A percentile compares a stretch with the other conserved stretches of the same genome.
Evolutionary conservation across 495 filamentous ascomycete genomes (phyloP).

Genomic region (Penicillium ucsense): DNA sequence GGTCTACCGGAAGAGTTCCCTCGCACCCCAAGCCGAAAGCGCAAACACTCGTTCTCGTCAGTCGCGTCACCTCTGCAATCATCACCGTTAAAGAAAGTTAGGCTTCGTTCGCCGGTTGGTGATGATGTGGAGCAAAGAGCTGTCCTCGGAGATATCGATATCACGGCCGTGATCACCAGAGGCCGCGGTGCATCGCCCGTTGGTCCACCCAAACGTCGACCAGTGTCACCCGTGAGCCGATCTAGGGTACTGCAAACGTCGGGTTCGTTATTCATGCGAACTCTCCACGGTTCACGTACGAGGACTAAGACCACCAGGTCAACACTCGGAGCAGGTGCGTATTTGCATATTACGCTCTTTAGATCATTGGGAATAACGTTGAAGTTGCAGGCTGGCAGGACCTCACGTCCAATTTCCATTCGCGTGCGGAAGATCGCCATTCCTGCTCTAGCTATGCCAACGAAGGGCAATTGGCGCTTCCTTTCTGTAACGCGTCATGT

Average conservation of each 20-base stretch:
- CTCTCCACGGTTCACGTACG: slow-evolving; percentile 23
- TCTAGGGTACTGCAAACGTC: slow-evolving; percentile 34
- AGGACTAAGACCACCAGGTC: slow-evolving; percentile 28
- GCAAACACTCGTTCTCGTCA: slow-evolving; percentile 37
- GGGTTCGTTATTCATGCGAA: slow-evolving; percentile 33
- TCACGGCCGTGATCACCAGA: slow-evolving; percentile 5
- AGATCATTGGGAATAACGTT: slow-evolving; percentile 6
- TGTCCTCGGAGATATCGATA: slow-evolving; percentile 22
- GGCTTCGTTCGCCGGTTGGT: slow-evolving; percentile 19
- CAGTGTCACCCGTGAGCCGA: slow-evolving; percentile 30
- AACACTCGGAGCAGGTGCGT: slow-evolving; percentile 36
- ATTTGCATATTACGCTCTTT: background rate
- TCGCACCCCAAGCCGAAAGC: slow-evolving; percentile 33
- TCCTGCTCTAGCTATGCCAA: slow-evolving; percentile 42
- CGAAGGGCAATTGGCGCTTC: slow-evolving; percentile 50
- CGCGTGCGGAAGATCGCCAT: slow-evolving; percentile 54
- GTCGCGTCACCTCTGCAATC: slow-evolving; percentile 45
- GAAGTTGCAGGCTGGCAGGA: slow-evolving; percentile 53
- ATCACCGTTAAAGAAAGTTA: slow-evolving; percentile 42
- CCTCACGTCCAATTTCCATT: slow-evolving; percentile 65
- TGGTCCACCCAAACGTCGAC: slow-evolving; percentile 13
- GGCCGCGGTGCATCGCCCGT: slow-evolving; percentile 3
- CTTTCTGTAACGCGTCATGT: slow-evolving; percentile 67
- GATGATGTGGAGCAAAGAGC: slow-evolving; percentile 26
- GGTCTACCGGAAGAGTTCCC: slow-evolving; percentile 21